A percentile compares a stretch with the other conserved stretches of the same genome.
phyloP scores from a whole-genome alignment of 345 rosid genomes.

The Mangifera indica region DNA sequence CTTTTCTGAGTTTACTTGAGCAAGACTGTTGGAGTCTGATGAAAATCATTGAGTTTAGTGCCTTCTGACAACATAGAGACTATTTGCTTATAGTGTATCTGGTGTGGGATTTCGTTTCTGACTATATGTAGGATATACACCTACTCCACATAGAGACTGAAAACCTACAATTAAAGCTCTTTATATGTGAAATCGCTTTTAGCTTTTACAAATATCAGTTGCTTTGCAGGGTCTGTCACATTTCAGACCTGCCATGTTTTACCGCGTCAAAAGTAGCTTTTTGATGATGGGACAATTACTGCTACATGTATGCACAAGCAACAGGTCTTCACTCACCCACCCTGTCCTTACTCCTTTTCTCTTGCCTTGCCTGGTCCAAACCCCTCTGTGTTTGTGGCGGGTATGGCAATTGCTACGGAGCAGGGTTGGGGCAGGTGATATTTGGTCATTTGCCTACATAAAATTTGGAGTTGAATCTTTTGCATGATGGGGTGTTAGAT shows the following conservation, averaged over 20 bases:
- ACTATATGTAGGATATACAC: neutral
- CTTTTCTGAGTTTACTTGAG: neutral
- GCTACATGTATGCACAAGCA: neutral
- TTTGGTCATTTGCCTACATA: neutral
- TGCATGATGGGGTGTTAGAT: neutral
- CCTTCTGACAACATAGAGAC: neutral
- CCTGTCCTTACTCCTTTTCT: too few relatives aligned
- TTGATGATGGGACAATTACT: neutral
- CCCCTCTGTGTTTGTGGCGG: neutral
- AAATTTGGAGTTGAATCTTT: neutral
- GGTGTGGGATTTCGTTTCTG: neutral
- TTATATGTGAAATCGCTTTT: neutral
- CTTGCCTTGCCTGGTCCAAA: neutral
- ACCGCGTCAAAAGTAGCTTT: neutral
- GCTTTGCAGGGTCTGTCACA: neutral
- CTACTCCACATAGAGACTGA: neutral
- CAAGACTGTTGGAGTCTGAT: neutral
- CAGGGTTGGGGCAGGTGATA: constrained; percentile 6
- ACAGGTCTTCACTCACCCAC: neutral
- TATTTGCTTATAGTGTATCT: too few relatives aligned
- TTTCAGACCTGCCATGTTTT: neutral
- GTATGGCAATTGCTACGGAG: neutral
- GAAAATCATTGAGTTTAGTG: neutral
- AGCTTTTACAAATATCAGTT: neutral
- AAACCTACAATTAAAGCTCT: neutral